Evolutionary conservation across 2,329 filamentous ascomycete species (phyloP).

Genomic region (Penicillium sp.): DNA sequence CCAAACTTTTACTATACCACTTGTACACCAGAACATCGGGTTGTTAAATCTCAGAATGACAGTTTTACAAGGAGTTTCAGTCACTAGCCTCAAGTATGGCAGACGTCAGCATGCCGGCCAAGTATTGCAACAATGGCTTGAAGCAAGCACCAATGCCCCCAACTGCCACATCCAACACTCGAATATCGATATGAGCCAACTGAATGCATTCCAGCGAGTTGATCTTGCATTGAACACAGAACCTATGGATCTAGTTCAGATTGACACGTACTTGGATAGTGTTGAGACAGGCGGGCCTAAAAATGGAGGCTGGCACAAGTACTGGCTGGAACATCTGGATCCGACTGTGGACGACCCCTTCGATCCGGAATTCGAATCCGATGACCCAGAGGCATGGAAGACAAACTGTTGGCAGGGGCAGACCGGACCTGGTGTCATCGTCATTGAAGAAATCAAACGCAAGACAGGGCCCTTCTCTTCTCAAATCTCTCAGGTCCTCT

Average conservation of each 20-base stretch:
- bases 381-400: not conserved
- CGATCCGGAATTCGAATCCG: not conserved
- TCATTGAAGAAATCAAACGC: slow-evolving; percentile 1
- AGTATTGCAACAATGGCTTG: no score
- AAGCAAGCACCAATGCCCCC: no score
- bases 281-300: not conserved
- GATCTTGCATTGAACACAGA: not conserved
- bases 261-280: not conserved
- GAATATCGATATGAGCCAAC: not conserved
- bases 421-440: not conserved
- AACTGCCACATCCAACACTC: not conserved
- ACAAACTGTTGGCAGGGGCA: not conserved
- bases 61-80: no score
- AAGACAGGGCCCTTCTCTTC: not conserved
- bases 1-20: no score
- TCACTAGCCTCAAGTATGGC: no score
- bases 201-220: not conserved
- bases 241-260: not conserved
- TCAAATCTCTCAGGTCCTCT: not conserved
- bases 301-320: not conserved
- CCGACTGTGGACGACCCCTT: not conserved
- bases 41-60: no score
- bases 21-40: no score
- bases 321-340: not conserved
- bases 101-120: no score